Evolutionary conservation across 352 stramenopile species (phyloP), one percentile per base, ranked within the genome.

Genomic region (Phytophthora rubi): DNA sequence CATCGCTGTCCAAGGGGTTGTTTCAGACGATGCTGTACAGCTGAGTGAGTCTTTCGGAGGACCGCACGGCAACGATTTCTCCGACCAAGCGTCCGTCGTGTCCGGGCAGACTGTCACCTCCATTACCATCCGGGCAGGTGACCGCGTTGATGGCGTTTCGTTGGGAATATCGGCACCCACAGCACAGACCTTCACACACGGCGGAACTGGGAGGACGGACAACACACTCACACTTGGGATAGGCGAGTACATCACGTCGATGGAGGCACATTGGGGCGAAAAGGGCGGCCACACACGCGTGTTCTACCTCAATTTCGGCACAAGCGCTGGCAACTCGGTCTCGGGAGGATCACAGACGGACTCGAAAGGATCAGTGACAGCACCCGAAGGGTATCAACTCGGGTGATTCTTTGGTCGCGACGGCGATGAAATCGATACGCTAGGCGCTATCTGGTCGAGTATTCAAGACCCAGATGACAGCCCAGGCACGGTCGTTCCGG

Each of bases 291-390:
- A 74, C 30, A 74, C 67, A 6, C 61, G 67, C 2, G 21, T 74
- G 7, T 74, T 74, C 48, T 74, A 74, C 30, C 61, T 74, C 7
- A 70, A 64, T 28, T 74, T 74, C 18, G 61, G 67, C 5, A 74
- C 67, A 6, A 74, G 67, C 10, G 47, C 53, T 15, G 67, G 67
- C 6, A 70, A 74, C 26, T 70, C 67, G 2, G 18, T 74, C 18
- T 65, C 60, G 7, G 67, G 37, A 26, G 67, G 67, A 47, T 48
- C 67, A 6, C 55, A 66, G 39, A 74, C 67, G 4, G 53, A 70
- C 23, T 60, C 52, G 8, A 62, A 10, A 42, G 55, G 67, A 28
- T 66, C 61, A 7, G 65, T 32, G 9, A 69, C 39, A 21, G 67
- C 67, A 23, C 67, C 67, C 18, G 49, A 44, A 6, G 61, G 67